Evolutionary conservation across 2,329 filamentous ascomycete genomes (phyloP).

Genomic region (Exophiala viscosa): DNA sequence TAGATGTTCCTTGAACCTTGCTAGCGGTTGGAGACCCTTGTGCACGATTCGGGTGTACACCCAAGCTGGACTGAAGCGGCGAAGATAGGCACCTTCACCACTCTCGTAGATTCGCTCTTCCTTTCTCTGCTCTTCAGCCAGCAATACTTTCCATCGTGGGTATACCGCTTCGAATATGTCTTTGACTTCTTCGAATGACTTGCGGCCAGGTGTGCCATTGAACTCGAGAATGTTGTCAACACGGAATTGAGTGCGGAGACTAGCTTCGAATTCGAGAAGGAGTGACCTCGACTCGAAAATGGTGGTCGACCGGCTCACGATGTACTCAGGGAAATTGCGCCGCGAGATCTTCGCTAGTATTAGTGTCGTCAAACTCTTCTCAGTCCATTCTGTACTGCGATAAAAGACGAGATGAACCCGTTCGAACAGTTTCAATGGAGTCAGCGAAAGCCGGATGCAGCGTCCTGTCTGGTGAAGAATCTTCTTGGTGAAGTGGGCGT

Average conservation of each 20-base stretch:
- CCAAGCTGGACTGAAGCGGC: constrained; percentile 85
- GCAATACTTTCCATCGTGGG: constrained; percentile 71
- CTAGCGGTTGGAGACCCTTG: constrained; percentile 75
- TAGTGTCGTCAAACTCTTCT: constrained; percentile 91
- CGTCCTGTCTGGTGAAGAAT: constrained; percentile 74
- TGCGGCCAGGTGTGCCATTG: constrained; percentile 64
- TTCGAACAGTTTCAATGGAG: constrained; percentile 78
- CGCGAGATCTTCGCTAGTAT: constrained; percentile 87
- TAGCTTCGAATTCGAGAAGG: constrained; percentile 84
- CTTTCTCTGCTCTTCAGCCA: constrained; percentile 71
- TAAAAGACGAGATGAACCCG: constrained; percentile 95
- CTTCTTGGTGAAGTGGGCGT: constrained; percentile 70
- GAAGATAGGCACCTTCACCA: constrained; percentile 82
- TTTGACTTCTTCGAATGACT: constrained; percentile 64
- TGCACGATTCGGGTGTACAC: constrained; percentile 91
- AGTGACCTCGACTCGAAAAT: constrained; percentile 76
- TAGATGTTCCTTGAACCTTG: constrained; percentile 74
- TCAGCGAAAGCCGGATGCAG: constrained; percentile 73
- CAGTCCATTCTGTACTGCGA: constrained; percentile 92
- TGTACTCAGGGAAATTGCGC: constrained; percentile 82
- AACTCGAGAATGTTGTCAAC: constrained; percentile 81
- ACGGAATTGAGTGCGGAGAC: constrained; percentile 73
- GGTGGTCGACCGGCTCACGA: constrained; percentile 83
- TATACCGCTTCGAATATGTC: constrained; percentile 71
- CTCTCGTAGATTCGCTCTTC: constrained; percentile 73